Evolutionary conservation across 2,329 filamentous ascomycete species (phyloP).

Genomic region (Colletotrichum sp.): DNA sequence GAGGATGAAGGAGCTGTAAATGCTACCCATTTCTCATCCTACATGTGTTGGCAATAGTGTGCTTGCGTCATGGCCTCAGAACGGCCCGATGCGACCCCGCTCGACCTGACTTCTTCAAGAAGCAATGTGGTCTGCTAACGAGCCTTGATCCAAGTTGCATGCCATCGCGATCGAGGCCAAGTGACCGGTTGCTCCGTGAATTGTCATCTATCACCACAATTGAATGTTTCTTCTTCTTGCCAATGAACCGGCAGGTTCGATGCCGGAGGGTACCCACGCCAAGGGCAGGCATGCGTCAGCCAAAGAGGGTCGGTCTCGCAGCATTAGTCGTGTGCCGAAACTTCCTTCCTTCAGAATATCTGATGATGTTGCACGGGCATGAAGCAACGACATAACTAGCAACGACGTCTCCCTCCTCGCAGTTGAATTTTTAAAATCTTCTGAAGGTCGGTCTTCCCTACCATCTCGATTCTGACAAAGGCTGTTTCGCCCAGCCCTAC

Average conservation of each 20-base stretch:
- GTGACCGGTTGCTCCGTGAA: slow-evolving; percentile 16
- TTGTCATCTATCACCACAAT: not conserved
- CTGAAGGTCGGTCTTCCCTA: not conserved
- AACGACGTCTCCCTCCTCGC: not conserved
- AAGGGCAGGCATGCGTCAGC: slow-evolving; percentile 20
- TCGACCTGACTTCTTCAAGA: not conserved
- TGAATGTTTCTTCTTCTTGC: not conserved
- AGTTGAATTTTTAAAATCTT: not conserved
- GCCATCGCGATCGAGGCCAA: not conserved
- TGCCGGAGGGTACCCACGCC: slow-evolving; percentile 18
- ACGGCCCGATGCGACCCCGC: not conserved
- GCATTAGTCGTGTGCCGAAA: slow-evolving; percentile 16
- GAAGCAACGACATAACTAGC: not conserved
- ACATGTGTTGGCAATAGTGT: not conserved
- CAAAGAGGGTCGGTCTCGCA: slow-evolving; percentile 14
- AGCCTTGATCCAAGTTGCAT: not conserved
- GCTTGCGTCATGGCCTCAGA: slow-evolving; percentile 2
- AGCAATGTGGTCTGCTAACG: not conserved
- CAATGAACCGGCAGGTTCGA: slow-evolving; percentile 5
- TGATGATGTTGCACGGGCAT: not conserved
- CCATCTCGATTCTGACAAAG: not conserved
- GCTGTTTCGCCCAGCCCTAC: not conserved
- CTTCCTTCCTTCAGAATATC: not conserved
- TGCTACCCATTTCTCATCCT: not conserved
- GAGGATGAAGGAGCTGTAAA: not conserved